Conservation (phyloP, 2,329 filamentous ascomycete genomes). For the Exophiala sideris region DNA sequence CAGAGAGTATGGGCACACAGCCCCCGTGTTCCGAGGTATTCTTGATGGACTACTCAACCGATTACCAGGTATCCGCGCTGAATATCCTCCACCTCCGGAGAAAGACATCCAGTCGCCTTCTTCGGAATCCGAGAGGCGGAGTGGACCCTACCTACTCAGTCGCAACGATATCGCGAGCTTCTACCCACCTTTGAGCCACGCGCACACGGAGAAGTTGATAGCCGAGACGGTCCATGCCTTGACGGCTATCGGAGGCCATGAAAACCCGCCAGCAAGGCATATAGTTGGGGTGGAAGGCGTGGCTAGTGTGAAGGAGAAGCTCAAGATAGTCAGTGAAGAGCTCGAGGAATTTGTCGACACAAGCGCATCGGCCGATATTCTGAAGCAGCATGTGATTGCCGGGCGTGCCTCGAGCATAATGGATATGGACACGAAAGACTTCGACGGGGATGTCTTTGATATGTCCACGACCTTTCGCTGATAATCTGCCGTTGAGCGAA, state of each 20-base stretch:
- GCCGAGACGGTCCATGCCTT: slow-evolving; percentile 88
- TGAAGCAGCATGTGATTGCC: slow-evolving; percentile 6
- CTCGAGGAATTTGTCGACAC: slow-evolving; percentile 93
- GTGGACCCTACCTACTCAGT: slow-evolving; percentile 26
- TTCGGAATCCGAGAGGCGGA: slow-evolving; percentile 26
- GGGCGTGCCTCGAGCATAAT: slow-evolving; percentile 12
- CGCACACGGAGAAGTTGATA: slow-evolving; percentile 69
- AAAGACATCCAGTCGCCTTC: slow-evolving; percentile 24
- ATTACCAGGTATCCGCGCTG: slow-evolving; percentile 60
- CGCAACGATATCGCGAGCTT: slow-evolving; percentile 56
- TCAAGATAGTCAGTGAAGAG: slow-evolving; percentile 94
- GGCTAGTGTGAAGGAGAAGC: slow-evolving; percentile 84
- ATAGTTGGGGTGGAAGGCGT: slow-evolving; percentile 91
- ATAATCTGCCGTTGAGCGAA: neutral
- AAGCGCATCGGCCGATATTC: slow-evolving; percentile 72
- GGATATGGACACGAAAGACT: slow-evolving; percentile 18
- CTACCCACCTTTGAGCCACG: slow-evolving; percentile 68
- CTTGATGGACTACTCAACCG: slow-evolving; percentile 74
- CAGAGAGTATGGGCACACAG: slow-evolving; percentile 62
- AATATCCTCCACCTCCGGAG: slow-evolving; percentile 31
- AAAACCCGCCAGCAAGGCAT: slow-evolving; percentile 90
- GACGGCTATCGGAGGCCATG: slow-evolving; percentile 87
- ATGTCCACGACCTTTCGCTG: slow-evolving; percentile 5
- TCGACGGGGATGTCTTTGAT: slow-evolving; percentile 20
- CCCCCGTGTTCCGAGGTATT: slow-evolving; percentile 79